These are phyloP conservation scores for Phytophthora sojae DNA, from an alignment of 352 stramenopile genomes.

Conservation along the genomic window DNA sequence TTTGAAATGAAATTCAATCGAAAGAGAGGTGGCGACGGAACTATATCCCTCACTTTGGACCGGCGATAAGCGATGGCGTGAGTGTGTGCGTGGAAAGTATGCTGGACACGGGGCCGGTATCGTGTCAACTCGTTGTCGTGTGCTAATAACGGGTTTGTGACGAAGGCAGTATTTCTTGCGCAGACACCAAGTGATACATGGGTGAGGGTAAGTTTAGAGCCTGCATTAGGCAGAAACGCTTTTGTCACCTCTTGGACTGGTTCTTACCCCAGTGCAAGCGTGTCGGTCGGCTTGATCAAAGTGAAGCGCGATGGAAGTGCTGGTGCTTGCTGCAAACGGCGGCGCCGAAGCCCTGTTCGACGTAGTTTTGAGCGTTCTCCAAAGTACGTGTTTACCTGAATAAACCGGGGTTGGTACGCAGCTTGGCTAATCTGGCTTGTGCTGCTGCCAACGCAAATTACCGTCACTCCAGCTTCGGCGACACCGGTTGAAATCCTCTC, in stretches of 20 bases:
- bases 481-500: constrained; percentile 40
- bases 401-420: not conserved
- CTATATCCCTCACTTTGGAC: constrained; percentile 14
- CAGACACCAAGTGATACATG: not conserved
- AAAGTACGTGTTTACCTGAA: constrained; percentile 29
- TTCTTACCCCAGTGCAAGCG: not conserved
- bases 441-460: not conserved
- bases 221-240: constrained; percentile 11
- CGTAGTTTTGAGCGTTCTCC: constrained; percentile 30
- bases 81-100: constrained; percentile 12
- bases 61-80: constrained; percentile 9
- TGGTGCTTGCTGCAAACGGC: constrained; percentile 41
- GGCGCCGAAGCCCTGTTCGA: constrained; percentile 30
- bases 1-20: constrained; percentile 22
- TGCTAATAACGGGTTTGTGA: constrained; percentile 1
- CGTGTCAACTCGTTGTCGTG: constrained; percentile 4
- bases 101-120: constrained; percentile 12
- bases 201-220: constrained; percentile 26
- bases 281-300: not conserved
- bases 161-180: constrained; percentile 8
- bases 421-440: constrained; percentile 13
- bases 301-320: constrained; percentile 40
- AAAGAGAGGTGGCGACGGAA: constrained; percentile 27
- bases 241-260: not conserved
- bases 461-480: constrained; percentile 22